Evolutionary conservation across 805 yeast species (phyloP), one percentile per base, ranked within the genome.

Genomic region (Jamesozyma jinghongensis): DNA sequence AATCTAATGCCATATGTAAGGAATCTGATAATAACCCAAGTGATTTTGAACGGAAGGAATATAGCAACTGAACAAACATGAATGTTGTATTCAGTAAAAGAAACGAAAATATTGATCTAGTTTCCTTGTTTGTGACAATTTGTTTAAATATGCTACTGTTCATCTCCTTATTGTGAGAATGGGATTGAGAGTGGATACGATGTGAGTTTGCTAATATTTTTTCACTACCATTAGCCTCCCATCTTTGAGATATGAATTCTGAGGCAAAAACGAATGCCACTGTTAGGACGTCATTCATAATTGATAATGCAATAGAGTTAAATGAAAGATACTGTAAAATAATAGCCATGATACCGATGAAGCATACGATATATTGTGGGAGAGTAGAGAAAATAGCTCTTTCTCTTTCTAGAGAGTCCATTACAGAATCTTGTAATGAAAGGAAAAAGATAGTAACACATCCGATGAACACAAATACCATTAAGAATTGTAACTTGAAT

Each of bases 1-100:
- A 92, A 61, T 92, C 99, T 41, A 92, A 69, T 2, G 94, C 83
- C 99, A 92, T 92, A 61, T 92, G 99, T 39, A 92, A 70, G 1
- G 96, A 86, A 56, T 92, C 99, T 16, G 96, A 86, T 39, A 92
- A 62, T 19, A 92, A 68, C 10, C 98, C 97, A 35, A 92, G 66
- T 0, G 97, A 90, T 55, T 85, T 88, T 1, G 97, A 87, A 46
- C 94, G 72, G 63, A 92, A 82, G 0, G 97, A 88, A 59, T 92
- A 92, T 8, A 92, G 65, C 48, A 92, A 70, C 65, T 92, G 99
- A 32, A 92, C 79, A 53, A 92, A 77, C 99, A 92, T 92, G 64
- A 92, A 92, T 2, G 92, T 75, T 11, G 94, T 77, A 62, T 92
- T 92, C 45, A 92, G 70, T 47, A 90, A 61, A 36, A 92, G 64